Conservation (phyloP, 352 stramenopile genomes). For the Aphanomyces invadans region DNA sequence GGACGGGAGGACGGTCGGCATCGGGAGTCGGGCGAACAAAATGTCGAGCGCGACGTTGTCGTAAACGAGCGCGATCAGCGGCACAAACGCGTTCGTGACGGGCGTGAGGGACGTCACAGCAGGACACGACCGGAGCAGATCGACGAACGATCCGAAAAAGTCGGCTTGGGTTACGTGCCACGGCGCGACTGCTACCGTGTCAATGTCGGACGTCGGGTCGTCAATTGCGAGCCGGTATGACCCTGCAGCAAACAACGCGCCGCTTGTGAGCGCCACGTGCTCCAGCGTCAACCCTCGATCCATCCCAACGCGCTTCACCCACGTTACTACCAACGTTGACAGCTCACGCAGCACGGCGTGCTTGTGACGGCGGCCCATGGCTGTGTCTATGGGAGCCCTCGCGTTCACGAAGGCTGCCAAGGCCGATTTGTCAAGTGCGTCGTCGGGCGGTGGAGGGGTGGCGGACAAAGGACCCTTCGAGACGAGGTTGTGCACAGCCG, state of each 20-base stretch:
- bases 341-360: slow-evolving; percentile 57
- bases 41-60: slow-evolving; percentile 86
- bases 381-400: slow-evolving; percentile 44
- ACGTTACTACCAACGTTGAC: slow-evolving; percentile 62
- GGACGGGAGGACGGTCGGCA: slow-evolving; percentile 50
- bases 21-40: slow-evolving; percentile 78
- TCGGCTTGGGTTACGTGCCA: slow-evolving; percentile 77
- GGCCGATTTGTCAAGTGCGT: slow-evolving; percentile 29
- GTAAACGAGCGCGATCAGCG: slow-evolving; percentile 87
- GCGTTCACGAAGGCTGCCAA: slow-evolving; percentile 52
- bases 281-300: slow-evolving; percentile 59
- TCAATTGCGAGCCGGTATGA: slow-evolving; percentile 82
- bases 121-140: slow-evolving; percentile 48
- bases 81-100: slow-evolving; percentile 87
- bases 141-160: slow-evolving; percentile 78
- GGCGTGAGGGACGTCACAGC: slow-evolving; percentile 69
- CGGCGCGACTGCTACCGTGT: slow-evolving; percentile 73
- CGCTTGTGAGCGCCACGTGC: slow-evolving; percentile 63
- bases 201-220: slow-evolving; percentile 75
- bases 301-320: slow-evolving; percentile 66
- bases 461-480: slow-evolving; percentile 29
- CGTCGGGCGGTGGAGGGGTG: slow-evolving; percentile 27
- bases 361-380: slow-evolving; percentile 50
- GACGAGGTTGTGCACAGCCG: slow-evolving; percentile 56
- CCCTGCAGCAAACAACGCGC: slow-evolving; percentile 72